Evolutionary conservation across 1,284 basidiomycete species (phyloP).

Genomic region (Ustilago tritici): DNA sequence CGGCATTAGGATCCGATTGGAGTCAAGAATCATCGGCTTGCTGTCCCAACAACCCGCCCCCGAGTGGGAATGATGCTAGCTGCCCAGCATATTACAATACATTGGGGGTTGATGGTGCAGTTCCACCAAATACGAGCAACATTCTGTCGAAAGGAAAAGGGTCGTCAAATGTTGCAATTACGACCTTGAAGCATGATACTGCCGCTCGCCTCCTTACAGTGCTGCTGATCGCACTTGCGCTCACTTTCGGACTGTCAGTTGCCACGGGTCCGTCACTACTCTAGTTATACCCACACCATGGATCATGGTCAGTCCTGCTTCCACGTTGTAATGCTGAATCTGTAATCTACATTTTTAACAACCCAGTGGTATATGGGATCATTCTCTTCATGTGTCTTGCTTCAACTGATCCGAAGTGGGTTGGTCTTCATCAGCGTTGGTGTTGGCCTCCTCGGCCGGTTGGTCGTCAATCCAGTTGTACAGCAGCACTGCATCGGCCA

Average conservation of each 20-base stretch:
- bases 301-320: neutral
- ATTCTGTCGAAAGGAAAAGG: constrained; percentile 44
- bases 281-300: constrained; percentile 14
- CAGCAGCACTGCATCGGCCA: constrained; percentile 51
- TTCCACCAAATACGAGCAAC: constrained; percentile 52
- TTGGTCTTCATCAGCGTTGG: constrained; percentile 9
- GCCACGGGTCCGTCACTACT: constrained; percentile 2
- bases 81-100: constrained; percentile 54
- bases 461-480: constrained; percentile 59
- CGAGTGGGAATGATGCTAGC: constrained; percentile 26
- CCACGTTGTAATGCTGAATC: neutral
- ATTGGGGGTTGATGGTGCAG: constrained; percentile 19
- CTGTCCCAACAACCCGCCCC: constrained; percentile 48
- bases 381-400: neutral
- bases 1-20: constrained; percentile 59
- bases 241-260: constrained; percentile 9
- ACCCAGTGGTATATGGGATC: neutral
- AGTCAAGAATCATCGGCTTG: constrained; percentile 53
- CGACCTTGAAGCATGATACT: neutral
- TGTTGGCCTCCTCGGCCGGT: constrained; percentile 6
- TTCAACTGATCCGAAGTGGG: neutral
- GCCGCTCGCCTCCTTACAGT: neutral
- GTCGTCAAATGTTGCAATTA: constrained; percentile 23
- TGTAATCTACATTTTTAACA: neutral
- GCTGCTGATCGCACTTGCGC: neutral